Percentiles rank a stretch among this genome's conserved stretches.
Conservation (phyloP, 257 asterid species). For the Plantago ovata region DNA sequence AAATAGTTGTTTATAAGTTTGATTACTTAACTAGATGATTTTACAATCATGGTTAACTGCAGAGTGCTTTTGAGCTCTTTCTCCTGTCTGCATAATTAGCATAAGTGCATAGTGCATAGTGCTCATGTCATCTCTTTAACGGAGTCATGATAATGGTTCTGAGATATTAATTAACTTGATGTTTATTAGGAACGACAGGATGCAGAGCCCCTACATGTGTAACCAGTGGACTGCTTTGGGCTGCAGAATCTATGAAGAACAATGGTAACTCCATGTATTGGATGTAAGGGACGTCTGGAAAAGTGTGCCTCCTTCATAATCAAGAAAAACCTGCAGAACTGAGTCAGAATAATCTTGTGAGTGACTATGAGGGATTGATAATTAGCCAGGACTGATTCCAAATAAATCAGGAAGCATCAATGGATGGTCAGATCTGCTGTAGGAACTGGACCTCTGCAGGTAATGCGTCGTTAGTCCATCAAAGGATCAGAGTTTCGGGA, state of each 20-base stretch:
- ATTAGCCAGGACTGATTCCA: neutral
- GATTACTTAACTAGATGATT: neutral
- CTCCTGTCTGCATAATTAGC: neutral
- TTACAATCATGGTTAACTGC: neutral
- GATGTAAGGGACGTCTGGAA: neutral
- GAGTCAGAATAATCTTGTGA: constrained; percentile 13
- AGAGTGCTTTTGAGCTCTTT: neutral
- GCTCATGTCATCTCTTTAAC: too few relatives aligned
- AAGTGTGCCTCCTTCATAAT: neutral
- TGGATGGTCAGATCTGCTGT: neutral
- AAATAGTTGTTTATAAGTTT: neutral
- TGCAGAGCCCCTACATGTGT: neutral
- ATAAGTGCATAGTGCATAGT: neutral
- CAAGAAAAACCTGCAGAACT: constrained; percentile 8
- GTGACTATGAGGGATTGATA: neutral
- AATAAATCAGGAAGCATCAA: neutral
- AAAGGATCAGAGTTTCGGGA: too few relatives aligned
- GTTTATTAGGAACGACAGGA: too few relatives aligned
- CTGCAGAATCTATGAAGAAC: constrained; percentile 13
- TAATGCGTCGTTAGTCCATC: neutral
- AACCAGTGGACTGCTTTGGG: neutral
- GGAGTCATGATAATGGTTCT: too few relatives aligned
- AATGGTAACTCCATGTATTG: constrained; percentile 7
- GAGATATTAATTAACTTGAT: neutral
- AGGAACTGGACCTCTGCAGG: neutral